Conservation (phyloP, 164 flowering plant genomes). For the Cinnamomum chago region DNA sequence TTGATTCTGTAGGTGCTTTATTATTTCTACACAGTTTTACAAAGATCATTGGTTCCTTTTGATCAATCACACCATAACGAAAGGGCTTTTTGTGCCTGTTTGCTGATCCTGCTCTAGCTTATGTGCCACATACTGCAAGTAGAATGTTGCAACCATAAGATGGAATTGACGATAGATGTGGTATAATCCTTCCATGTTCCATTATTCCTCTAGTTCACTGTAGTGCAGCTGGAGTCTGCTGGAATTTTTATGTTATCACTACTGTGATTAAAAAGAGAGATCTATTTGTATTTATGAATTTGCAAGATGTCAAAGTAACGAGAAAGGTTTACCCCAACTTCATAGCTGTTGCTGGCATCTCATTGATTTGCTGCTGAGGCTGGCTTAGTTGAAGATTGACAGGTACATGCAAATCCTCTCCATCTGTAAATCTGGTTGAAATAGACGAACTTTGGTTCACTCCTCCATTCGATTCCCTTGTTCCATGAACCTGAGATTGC, state of each 20-base stretch:
- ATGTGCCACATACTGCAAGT: constrained; percentile 10
- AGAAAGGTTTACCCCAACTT: constrained; percentile 43
- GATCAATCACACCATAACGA: too few relatives aligned
- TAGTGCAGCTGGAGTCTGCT: constrained; percentile 22
- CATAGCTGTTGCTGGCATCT: constrained; percentile 34
- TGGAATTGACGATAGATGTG: neutral
- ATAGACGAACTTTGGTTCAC: constrained; percentile 24
- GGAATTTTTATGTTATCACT: neutral
- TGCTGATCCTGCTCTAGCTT: constrained; percentile 2
- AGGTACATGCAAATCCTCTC: constrained; percentile 44
- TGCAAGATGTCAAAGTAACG: neutral
- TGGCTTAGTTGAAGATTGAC: constrained; percentile 72
- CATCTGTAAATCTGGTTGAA: constrained; percentile 31
- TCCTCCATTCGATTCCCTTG: constrained; percentile 41
- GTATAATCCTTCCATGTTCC: constrained; percentile 12
- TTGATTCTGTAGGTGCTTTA: too few relatives aligned
- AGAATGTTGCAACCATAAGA: constrained; percentile 13
- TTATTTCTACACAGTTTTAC: too few relatives aligned
- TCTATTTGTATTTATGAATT: neutral
- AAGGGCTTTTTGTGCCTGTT: neutral
- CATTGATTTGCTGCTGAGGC: constrained; percentile 54
- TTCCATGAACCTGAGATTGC: constrained; percentile 50
- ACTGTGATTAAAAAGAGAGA: neutral
- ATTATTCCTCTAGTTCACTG: constrained; percentile 9
- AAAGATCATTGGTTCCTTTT: too few relatives aligned